Conservation (phyloP, 2,329 filamentous ascomycete species). For the Calonectria pseudoreteaudii region DNA sequence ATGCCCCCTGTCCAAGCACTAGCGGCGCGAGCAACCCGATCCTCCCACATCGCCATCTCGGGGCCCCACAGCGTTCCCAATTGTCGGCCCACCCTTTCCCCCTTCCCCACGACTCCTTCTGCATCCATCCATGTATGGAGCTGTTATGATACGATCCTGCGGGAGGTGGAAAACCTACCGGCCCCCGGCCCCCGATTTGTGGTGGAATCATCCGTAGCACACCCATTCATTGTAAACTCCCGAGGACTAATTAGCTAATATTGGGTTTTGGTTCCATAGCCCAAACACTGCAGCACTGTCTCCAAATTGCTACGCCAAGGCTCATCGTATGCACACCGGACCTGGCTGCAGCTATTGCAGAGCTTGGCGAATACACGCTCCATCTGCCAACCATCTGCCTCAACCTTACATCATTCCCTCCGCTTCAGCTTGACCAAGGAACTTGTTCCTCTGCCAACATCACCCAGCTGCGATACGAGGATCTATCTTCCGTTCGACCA, state of each 20-base stretch:
- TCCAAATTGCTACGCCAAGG: background rate
- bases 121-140: background rate
- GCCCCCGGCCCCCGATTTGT: no score
- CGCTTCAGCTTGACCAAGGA: background rate
- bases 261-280: background rate
- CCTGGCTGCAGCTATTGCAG: background rate
- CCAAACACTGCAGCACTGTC: background rate
- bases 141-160: background rate
- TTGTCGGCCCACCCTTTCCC: background rate
- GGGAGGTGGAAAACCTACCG: background rate
- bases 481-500: background rate
- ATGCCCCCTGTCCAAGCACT: background rate
- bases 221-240: no score
- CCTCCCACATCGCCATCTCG: background rate
- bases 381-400: background rate
- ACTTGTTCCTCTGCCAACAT: background rate
- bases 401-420: background rate
- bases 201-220: background rate
- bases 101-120: background rate
- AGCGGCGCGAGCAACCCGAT: background rate
- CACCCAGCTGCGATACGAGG: background rate
- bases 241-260: background rate
- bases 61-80: background rate
- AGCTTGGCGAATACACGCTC: background rate
- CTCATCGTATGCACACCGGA: background rate